A percentile compares a stretch with the other conserved stretches of the same genome.
These are phyloP conservation scores for Exophiala bonariae DNA, from an alignment of 2,329 filamentous ascomycete genomes.

Conservation along the genomic window DNA sequence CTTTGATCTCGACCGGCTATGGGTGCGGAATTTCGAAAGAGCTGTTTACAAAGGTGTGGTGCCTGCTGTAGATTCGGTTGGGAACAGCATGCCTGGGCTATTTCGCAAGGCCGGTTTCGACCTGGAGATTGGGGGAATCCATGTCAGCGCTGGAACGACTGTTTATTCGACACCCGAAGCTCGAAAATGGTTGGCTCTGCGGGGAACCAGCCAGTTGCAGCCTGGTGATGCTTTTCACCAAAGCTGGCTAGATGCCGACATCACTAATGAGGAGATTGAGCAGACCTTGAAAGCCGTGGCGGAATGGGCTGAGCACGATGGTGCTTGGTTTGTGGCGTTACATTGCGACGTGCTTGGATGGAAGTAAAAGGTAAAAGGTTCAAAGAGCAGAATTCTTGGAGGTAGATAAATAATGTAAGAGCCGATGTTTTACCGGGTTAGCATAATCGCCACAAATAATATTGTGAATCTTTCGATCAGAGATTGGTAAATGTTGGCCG, in stretches of 20 bases:
- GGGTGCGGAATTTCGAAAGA: constrained; percentile 23
- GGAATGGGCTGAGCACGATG: constrained; percentile 38
- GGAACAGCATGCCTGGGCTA: constrained; percentile 29
- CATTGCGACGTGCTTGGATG: constrained; percentile 43
- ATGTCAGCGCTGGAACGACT: constrained; percentile 32
- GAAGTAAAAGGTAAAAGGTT: constrained; percentile 35
- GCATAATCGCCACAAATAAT: too few species aligned
- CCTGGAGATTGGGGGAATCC: constrained; percentile 30
- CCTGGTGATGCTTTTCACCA: constrained; percentile 35
- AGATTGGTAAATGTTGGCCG: too few species aligned
- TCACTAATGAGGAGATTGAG: constrained; percentile 38
- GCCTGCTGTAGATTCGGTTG: neutral
- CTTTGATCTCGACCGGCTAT: constrained; percentile 33
- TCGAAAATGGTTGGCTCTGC: constrained; percentile 31
- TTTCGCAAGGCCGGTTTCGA: constrained; percentile 28
- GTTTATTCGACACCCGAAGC: constrained; percentile 31
- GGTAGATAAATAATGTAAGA: too few species aligned
- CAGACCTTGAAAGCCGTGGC: constrained; percentile 32
- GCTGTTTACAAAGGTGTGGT: too few species aligned
- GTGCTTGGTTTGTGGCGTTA: constrained; percentile 39
- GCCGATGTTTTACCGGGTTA: too few species aligned
- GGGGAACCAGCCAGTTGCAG: constrained; percentile 31
- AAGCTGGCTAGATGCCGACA: constrained; percentile 39
- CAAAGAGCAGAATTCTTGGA: too few species aligned
- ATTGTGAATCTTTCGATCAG: too few species aligned